A percentile compares a stretch with the other conserved stretches of the same genome.
These are phyloP conservation scores for Pyracantha coccinea DNA, from an alignment of 331 rosid genomes.

Conservation along the genomic window DNA sequence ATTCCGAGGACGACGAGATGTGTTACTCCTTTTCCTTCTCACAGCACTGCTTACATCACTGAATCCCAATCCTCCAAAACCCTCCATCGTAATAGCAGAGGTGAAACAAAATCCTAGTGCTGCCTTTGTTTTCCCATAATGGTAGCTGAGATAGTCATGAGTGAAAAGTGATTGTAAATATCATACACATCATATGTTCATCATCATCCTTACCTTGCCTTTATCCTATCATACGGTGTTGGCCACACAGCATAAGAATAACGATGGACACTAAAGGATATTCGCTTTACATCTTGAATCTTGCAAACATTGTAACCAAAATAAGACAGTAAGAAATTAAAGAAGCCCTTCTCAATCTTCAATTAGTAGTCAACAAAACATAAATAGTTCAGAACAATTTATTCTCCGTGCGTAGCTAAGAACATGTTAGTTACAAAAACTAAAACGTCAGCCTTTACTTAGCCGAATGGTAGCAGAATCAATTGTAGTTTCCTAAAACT, in stretches of 20 bases:
- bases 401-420: background rate
- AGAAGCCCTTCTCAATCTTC: background rate
- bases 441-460: background rate
- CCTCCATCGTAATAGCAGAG: conserved; percentile 16
- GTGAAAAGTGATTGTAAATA: background rate
- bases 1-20: conserved; percentile 32
- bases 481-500: background rate
- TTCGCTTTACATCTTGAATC: background rate
- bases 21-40: conserved; percentile 33
- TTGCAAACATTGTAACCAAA: background rate
- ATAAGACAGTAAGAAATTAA: background rate
- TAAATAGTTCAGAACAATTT: background rate
- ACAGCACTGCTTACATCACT: conserved; percentile 19
- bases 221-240: too few relatives aligned
- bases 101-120: conserved; percentile 2
- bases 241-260: background rate
- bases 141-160: background rate
- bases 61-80: conserved; percentile 27
- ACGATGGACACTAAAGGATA: background rate
- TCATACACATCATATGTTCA: background rate
- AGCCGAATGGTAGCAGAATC: background rate
- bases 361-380: background rate
- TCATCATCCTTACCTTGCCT: too few relatives aligned
- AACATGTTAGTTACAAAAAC: background rate
- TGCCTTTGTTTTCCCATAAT: background rate